Percentiles rank a stretch among this genome's conserved stretches.
These are phyloP conservation scores for Botrytis aclada DNA, from an alignment of 2,329 filamentous ascomycete species.

Conservation along the genomic window DNA sequence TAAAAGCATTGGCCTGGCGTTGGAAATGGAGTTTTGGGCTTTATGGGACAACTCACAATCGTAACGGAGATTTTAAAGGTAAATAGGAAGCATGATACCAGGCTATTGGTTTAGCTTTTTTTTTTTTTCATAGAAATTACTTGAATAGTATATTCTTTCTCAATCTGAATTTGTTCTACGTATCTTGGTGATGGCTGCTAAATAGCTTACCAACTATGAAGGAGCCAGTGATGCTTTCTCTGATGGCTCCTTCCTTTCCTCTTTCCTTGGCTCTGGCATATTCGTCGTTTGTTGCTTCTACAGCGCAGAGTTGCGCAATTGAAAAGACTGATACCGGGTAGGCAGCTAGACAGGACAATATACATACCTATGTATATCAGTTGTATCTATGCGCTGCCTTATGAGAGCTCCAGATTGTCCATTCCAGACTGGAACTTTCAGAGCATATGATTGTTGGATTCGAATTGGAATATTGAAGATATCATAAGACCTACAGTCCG, in stretches of 20 bases:
- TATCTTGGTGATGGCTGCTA: background rate
- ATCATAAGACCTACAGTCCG: background rate
- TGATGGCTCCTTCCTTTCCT: background rate
- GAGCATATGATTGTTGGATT: background rate
- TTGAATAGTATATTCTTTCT: background rate
- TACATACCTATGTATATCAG: background rate
- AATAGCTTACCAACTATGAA: background rate
- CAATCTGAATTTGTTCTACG: background rate
- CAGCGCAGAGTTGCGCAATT: background rate
- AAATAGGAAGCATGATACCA: slow-evolving; percentile 1
- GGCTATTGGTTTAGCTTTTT: background rate
- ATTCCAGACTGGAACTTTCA: background rate
- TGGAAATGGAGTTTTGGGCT: slow-evolving; percentile 1
- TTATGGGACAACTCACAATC: background rate
- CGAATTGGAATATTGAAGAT: background rate
- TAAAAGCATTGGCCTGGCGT: background rate
- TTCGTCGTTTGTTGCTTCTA: background rate
- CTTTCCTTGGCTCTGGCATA: background rate
- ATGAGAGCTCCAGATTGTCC: background rate
- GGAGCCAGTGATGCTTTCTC: background rate
- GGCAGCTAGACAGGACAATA: background rate
- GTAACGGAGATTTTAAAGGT: background rate
- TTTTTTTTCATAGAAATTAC: background rate
- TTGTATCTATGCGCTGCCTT: background rate
- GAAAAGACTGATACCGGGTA: background rate